These are phyloP conservation scores for Neopestalotiopsis rosae DNA, from an alignment of 2,329 filamentous ascomycete genomes.

Conservation along the genomic window DNA sequence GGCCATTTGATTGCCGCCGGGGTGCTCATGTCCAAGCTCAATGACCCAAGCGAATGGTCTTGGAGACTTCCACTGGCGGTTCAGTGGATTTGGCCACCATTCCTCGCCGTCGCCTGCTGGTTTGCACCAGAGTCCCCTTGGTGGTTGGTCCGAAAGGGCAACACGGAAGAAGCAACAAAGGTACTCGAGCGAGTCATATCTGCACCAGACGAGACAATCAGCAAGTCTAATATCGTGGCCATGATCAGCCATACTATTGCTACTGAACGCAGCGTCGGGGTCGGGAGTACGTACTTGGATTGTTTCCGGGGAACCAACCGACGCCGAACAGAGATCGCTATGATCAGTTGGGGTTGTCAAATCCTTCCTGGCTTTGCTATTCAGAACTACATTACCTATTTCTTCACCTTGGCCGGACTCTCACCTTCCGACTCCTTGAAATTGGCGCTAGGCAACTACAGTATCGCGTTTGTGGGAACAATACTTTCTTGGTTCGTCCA, in stretches of 20 bases:
- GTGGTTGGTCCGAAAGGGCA: background rate
- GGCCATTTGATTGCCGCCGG: background rate
- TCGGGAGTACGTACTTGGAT: background rate
- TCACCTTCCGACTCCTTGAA: background rate
- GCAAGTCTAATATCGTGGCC: background rate
- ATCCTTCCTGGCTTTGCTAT: background rate
- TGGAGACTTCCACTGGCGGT: background rate
- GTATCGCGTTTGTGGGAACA: background rate
- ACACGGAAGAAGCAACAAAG: background rate
- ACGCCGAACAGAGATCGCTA: background rate
- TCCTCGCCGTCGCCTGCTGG: background rate
- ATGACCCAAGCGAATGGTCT: background rate
- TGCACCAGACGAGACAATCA: background rate
- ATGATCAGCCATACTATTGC: background rate
- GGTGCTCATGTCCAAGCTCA: background rate
- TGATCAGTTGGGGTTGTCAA: constrained; percentile 6
- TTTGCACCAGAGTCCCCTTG: background rate
- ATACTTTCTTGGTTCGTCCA: constrained; percentile 1
- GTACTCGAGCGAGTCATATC: background rate
- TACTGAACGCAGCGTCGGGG: background rate
- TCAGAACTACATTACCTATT: constrained; percentile 3
- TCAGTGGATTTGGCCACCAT: background rate
- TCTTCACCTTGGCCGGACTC: background rate
- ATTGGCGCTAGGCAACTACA: background rate
- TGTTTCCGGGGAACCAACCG: background rate